Evolutionary conservation across 768 basidiomycete species (phyloP), one percentile per base, ranked within the genome.

Genomic region (Jaapia argillacea): DNA sequence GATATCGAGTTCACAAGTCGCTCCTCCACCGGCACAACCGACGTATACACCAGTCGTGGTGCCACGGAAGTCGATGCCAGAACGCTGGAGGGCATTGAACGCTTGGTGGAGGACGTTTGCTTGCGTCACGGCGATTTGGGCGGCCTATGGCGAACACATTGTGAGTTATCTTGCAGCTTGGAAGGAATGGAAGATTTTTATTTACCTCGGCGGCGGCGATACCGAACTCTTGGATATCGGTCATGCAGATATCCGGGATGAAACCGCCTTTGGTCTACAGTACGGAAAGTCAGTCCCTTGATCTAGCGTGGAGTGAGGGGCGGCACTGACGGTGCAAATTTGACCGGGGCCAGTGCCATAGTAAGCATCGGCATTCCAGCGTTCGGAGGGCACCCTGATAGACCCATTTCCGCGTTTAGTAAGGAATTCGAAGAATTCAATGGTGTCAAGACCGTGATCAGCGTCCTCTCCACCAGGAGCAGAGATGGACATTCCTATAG

Each of bases 41-140:
- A 47, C 46, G 38, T 45, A 51, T 12, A 51, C 50, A 28, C 51
- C 51, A 7, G 48, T 47, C 23, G 39, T 41, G n/a, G 45, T 47
- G 4, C 40, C 51, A 13, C 51, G 47, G 28, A 50, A 53, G 38
- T 53, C 45, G n/a, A 53, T 43, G 5, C 51, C 51, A 38, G 52
- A 42, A 26, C 46, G 35, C 21, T 48, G 43, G 3, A 53, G 50
- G 7, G 51, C 51, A 28, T 44, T 42, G 41, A 53, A 53, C 22
- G 51, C 46, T 24, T 48, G 51, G 25, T 53, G 46, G 23, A 53
- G 43, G 18, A 49, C 45, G 24, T 43, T 40, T 27, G 27, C 37
- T 16, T 51, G 47, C 20, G 42, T 41, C 16, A 45, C 35, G 4
- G 50, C 43, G 24, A 52, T 35, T 24, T 46, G 45, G 24, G 39